Percentiles rank a stretch among this genome's conserved stretches.
phyloP scores from a whole-genome alignment of 257 asterid species.

The Lithospermum erythrorhizon region DNA sequence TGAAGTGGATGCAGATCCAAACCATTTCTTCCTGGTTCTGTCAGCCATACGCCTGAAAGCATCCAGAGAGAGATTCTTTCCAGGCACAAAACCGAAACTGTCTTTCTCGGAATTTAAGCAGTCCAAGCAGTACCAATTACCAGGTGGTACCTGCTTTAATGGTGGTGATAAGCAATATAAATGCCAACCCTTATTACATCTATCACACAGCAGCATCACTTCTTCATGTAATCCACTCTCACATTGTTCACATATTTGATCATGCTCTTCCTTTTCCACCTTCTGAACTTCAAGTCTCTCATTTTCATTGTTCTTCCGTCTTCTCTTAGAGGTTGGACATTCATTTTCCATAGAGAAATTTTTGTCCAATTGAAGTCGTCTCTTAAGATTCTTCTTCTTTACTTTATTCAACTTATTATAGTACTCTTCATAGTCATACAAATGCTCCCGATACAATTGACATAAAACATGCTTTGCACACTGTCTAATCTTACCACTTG shows the following conservation, averaged over 20 bases:
- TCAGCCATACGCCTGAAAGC: constrained; percentile 85
- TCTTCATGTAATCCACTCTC: constrained; percentile 91
- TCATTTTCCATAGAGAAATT: constrained; percentile 33
- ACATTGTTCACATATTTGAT: constrained; percentile 92
- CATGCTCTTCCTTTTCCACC: constrained; percentile 33
- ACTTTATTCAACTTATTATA: constrained; percentile 43
- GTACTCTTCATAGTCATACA: constrained; percentile 80
- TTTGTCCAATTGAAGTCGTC: constrained; percentile 29
- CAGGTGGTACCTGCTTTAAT: constrained; percentile 59
- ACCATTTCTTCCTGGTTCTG: constrained; percentile 79
- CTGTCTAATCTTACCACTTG: constrained; percentile 55
- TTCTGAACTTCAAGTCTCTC: constrained; percentile 43
- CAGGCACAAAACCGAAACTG: constrained; percentile 81
- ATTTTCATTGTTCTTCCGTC: constrained; percentile 63
- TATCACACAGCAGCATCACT: constrained; percentile 91
- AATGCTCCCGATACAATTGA: constrained; percentile 69
- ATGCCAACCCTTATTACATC: constrained; percentile 97
- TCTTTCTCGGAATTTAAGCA: constrained; percentile 89
- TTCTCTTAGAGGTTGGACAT: constrained; percentile 49
- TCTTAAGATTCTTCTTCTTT: constrained; percentile 32
- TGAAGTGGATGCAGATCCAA: constrained; percentile 58
- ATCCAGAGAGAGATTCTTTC: constrained; percentile 65
- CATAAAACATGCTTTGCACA: constrained; percentile 80
- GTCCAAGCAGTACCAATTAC: constrained; percentile 94
- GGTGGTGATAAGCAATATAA: constrained; percentile 91